Base-by-base conservation (phyloP, 176 grass and related monocot species). In the Eremochloa ophiuroides region DNA sequence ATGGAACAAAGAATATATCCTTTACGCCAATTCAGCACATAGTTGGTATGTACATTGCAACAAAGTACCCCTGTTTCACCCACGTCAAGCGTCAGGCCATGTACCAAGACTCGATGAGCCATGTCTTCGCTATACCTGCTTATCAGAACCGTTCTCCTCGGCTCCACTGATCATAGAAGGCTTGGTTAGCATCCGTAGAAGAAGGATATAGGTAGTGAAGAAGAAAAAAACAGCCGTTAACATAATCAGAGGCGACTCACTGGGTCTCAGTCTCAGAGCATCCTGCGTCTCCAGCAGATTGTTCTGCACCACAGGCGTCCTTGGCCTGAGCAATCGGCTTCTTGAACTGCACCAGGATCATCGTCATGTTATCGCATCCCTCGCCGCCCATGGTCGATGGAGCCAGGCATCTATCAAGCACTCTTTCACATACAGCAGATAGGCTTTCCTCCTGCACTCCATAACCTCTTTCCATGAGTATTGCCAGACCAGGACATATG, bases 281-380 rank as follows among this genome's bases (percentile, higher is more conserved):
- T 30, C 77, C 28, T 6, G 44, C 15, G 29, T 56, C 46, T 29
- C 22, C 64, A 72, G 62, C 30, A 4, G 66, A 58, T 20, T 87
- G 56, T 62, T 81, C 81, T 8, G 41, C 62, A 7, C 38, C 28
- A 62, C 53, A 18, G 55, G 37, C 38, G 11, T 73, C 22, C 15
- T 71, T 81, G 66, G 27, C 56, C 17, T 74, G 74, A 65, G 51
- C 14, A 48, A 42, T 60, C 10, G 85, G 87, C 56, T 94, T 94
- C 81, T 89, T 89, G 74, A 97, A 97, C 83, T 94, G 92, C 41
- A 94, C 95, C 61, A 94, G 73, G 67, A 97, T 88, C 92, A 97
- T 94, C 0, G 92, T 97, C 95, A 97, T 97, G 83, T 94, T 97
- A 60, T 97, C 92, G 2, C 95, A 97, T 67, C 95, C 95, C 83